Evolutionary conservation across 75 land plant genomes (phyloP).

Genomic region (Pinus albicaulis): DNA sequence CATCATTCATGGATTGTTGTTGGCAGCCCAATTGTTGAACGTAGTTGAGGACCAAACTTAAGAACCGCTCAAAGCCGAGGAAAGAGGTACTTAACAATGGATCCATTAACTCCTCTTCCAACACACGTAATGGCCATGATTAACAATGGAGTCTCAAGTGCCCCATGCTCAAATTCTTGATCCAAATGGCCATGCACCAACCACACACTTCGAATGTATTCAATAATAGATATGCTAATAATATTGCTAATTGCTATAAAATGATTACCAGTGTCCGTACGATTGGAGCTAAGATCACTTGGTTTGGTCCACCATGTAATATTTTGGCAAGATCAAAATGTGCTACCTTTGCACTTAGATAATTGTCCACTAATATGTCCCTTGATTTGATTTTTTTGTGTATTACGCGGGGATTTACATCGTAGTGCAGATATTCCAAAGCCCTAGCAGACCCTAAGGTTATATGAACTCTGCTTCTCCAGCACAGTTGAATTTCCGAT

Average conservation of each 20-base stretch:
- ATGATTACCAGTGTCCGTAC: slow-evolving; percentile 29
- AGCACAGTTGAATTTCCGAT: slow-evolving; percentile 1
- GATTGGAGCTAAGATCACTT: slow-evolving; percentile 19
- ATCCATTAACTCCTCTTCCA: background rate
- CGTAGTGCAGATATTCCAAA: slow-evolving; percentile 23
- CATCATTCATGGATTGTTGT: slow-evolving; percentile 37
- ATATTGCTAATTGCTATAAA: background rate
- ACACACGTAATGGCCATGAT: slow-evolving; percentile 24
- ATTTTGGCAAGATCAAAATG: slow-evolving; percentile 27
- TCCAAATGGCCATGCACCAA: slow-evolving; percentile 69
- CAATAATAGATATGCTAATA: no score
- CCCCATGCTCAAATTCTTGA: slow-evolving; percentile 75
- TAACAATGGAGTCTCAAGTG: slow-evolving; percentile 65
- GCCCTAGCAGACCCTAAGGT: slow-evolving; percentile 33
- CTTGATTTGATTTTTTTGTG: slow-evolving; percentile 34
- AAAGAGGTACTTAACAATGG: no score
- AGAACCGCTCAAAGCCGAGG: no score
- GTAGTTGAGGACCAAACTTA: slow-evolving; percentile 23
- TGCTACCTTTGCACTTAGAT: slow-evolving; percentile 33
- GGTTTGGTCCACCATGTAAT: slow-evolving; percentile 5
- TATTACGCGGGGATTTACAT: slow-evolving; percentile 31
- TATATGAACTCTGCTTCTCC: slow-evolving; percentile 23
- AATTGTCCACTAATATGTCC: slow-evolving; percentile 31
- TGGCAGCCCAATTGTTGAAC: slow-evolving; percentile 16
- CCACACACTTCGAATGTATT: background rate